Conservation (phyloP, 1,139 yeast species). For the Yamadazyma atlantica region DNA sequence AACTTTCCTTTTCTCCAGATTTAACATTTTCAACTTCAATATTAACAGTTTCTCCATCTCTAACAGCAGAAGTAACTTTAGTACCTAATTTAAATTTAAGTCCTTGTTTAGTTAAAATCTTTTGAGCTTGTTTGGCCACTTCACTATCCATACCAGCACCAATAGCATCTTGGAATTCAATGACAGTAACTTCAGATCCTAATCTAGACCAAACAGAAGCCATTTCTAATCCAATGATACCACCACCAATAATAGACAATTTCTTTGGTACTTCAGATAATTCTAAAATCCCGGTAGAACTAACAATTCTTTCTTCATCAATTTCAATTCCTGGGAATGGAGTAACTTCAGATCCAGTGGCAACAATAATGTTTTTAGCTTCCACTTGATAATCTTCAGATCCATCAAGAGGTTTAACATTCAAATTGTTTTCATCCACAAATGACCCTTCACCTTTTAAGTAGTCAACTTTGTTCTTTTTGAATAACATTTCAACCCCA, state of each 20-base stretch:
- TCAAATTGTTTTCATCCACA: conserved; percentile 72
- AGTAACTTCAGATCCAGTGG: conserved; percentile 98
- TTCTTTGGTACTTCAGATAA: conserved; percentile 89
- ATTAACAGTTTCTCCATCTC: conserved; percentile 85
- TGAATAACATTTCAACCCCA: conserved; percentile 92
- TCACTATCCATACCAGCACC: conserved; percentile 98
- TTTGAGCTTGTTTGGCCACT: conserved; percentile 86
- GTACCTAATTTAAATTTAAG: conserved; percentile 89
- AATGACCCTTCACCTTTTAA: conserved; percentile 93
- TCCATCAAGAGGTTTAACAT: conserved; percentile 87
- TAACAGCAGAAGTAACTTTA: conserved; percentile 82
- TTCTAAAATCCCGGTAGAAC: conserved; percentile 89
- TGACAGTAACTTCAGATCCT: conserved; percentile 92
- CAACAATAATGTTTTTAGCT: conserved; percentile 89
- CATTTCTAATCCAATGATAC: conserved; percentile 99
- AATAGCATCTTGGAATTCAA: conserved; percentile 87
- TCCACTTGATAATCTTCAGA: conserved; percentile 59
- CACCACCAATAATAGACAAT: conserved; percentile 95
- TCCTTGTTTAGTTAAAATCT: conserved; percentile 92
- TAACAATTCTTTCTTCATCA: conserved; percentile 96
- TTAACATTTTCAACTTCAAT: conserved; percentile 89
- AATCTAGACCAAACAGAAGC: conserved; percentile 96
- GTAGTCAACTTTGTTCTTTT: conserved; percentile 93
- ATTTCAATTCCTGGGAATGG: conserved; percentile 98
- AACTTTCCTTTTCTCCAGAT: conserved; percentile 72